Base-by-base conservation (phyloP, 345 rosid genomes). In the Hibiscus tridactylites region DNA sequence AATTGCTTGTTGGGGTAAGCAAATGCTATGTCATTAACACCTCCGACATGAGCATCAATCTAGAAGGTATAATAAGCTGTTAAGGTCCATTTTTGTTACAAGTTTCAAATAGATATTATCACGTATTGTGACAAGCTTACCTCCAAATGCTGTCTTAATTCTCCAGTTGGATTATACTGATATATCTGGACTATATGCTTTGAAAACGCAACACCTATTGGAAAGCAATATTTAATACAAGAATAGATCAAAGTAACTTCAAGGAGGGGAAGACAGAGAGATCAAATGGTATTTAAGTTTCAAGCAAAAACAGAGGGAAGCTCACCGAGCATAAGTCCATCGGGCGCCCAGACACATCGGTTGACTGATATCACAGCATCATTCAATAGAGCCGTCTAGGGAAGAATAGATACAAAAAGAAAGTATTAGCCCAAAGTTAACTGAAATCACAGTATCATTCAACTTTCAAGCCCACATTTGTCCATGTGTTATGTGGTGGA, bases 101-200 rank as follows among this genome's bases (percentile, higher is more conserved):
- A 33, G 31, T 52, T 28, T 12, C 29, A 28, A 37, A 17, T 3
- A 17, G 46, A 68, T 12, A 70, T 17, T 37, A 39, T 17, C 5
- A 35, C 44, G 16, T 19, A 1, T 11, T 31, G 13, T 57, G 15
- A 37, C 54, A 3, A 4, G 46, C 42, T 64, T 49, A 84, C 90
- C 90, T 89, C 91, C 61, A 83, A 53, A 74, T 79, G 91, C 37
- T 84, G 85, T 65, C 85, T 73, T 60, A 85, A 71, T 61, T 89
- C 91, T 44, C 79, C 84, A 46, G 78, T 79, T 54, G 83, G 81
- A 81, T 84, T 81, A 77, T 85, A 90, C 17, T 85, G 63, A 79
- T 86, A 88, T 61, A 90, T 73, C 72, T 91, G 97, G 76, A 91
- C 91, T 56, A 91, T 78, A 83, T 92, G 86, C 76, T 88, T 92